Base-by-base conservation (phyloP, 306 rosid species). In the Prunus armeniaca region DNA sequence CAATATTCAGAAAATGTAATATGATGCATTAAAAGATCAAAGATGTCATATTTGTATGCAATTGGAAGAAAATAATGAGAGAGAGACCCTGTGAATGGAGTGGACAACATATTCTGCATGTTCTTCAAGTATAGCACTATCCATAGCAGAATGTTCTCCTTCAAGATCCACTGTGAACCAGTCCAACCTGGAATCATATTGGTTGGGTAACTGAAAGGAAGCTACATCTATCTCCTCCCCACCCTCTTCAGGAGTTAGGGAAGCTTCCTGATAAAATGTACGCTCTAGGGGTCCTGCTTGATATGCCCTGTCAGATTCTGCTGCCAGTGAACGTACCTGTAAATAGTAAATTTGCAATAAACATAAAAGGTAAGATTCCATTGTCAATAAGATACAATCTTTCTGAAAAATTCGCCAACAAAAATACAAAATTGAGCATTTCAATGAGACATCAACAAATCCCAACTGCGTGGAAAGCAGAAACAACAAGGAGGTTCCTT, bases 121-220 rank as follows among this genome's bases (percentile, higher is more conserved):
- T 68, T 89, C 96, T 86, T 91, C 96, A 56, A 95, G 88, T 84
- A 95, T 89, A 6, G 91, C 93, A 77, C 97, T 96, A 84, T 95
- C 99, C 99, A 95, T 87, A 52, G 99, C 99, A 58, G 99, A 95
- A 85, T 95, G 99, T 64, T 95, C 97, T 19, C 98, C 98, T 86
- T 92, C 98, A 69, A 95, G 99, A 84, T 95, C 99, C 80, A 91
- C 98, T 1, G 97, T 81, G 76, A 95, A 92, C 99, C 97, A 92
- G 79, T 95, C 99, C 83, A 95, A 77, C 91, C 82, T 86, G 85
- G 89, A 86, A 13, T 81, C 78, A 72, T 90, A 92, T 55, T 81
- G 92, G 81, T 82, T 88, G 38, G 89, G 93, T 80, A 89, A 82
- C 67, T 85, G 82, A 78, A 87, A 79, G 61, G 75, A 78, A 63